phyloP scores from a whole-genome alignment of 352 stramenopile species.

The Elongisporangium senticosum region DNA sequence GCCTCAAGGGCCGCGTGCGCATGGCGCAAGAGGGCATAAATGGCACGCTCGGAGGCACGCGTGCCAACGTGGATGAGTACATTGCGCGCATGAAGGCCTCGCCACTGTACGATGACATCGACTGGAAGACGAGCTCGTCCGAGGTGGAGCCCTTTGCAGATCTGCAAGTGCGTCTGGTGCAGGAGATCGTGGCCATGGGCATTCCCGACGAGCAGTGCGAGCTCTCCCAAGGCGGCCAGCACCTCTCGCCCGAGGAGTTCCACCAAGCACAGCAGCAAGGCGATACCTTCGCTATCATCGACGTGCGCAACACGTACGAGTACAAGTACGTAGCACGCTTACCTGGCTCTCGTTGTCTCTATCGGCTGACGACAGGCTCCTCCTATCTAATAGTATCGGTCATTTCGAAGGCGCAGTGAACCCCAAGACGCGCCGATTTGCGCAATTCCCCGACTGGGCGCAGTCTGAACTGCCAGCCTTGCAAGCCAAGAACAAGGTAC shows the following conservation, averaged over 20 bases:
- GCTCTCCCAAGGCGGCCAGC: constrained; percentile 30
- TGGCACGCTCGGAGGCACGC: constrained; percentile 62
- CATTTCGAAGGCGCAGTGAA: constrained; percentile 73
- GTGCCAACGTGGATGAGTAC: constrained; percentile 49
- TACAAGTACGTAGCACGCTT: constrained; percentile 33
- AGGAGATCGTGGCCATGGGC: constrained; percentile 77
- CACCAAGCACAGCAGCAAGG: constrained; percentile 28
- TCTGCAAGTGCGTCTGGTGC: constrained; percentile 57
- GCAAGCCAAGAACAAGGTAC: constrained; percentile 62
- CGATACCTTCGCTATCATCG: constrained; percentile 46
- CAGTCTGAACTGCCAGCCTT: constrained; percentile 45
- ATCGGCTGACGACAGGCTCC: background rate
- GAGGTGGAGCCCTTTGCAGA: constrained; percentile 48
- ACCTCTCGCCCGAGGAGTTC: constrained; percentile 66
- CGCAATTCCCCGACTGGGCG: constrained; percentile 71
- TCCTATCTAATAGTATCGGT: constrained; percentile 32
- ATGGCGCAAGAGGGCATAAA: constrained; percentile 85
- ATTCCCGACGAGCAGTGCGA: constrained; percentile 49
- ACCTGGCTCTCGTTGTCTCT: background rate
- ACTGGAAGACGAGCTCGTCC: constrained; percentile 80
- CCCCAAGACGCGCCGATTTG: constrained; percentile 75
- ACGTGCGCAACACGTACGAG: constrained; percentile 82
- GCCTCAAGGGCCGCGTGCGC: constrained; percentile 65
- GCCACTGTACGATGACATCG: constrained; percentile 31
- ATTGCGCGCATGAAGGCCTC: constrained; percentile 42